These are phyloP conservation scores for Metschnikowia orientalis DNA, from an alignment of 805 yeast species.

Conservation along the genomic window DNA sequence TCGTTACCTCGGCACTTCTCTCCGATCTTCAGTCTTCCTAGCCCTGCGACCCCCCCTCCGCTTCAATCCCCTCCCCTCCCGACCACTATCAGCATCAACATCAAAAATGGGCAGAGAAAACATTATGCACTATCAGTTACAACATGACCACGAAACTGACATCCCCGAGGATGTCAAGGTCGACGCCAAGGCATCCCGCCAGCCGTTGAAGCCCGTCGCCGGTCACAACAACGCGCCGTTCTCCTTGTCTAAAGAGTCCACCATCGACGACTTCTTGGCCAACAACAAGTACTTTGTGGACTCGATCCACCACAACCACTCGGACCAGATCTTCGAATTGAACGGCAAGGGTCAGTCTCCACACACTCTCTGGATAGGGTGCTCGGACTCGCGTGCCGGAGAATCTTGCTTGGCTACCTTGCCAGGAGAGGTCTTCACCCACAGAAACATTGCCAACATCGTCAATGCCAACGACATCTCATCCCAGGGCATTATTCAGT, in stretches of 20 bases:
- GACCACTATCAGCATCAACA: not conserved
- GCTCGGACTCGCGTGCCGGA: constrained; percentile 20
- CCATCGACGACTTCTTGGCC: constrained; percentile 17
- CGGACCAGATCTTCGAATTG: constrained; percentile 17
- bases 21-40: not conserved
- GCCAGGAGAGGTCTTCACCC: constrained; percentile 21
- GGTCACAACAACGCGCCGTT: constrained; percentile 36
- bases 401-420: constrained; percentile 18
- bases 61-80: not conserved
- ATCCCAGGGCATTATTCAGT: constrained; percentile 20
- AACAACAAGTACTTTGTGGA: constrained; percentile 20
- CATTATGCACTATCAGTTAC: constrained; percentile 36
- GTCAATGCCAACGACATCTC: constrained; percentile 19
- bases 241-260: constrained; percentile 37
- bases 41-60: not conserved
- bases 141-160: constrained; percentile 38
- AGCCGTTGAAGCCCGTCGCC: constrained; percentile 14
- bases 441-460: constrained; percentile 21
- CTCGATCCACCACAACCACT: constrained; percentile 19
- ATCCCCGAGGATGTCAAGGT: constrained; percentile 14
- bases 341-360: constrained; percentile 21
- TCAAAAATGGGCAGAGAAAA: constrained; percentile 39
- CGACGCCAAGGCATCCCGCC: constrained; percentile 4
- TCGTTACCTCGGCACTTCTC: constrained; percentile 1
- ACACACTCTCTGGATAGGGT: constrained; percentile 22